These are phyloP conservation scores for Coprinellus micaceus DNA, from an alignment of 768 basidiomycete species.

Conservation along the genomic window DNA sequence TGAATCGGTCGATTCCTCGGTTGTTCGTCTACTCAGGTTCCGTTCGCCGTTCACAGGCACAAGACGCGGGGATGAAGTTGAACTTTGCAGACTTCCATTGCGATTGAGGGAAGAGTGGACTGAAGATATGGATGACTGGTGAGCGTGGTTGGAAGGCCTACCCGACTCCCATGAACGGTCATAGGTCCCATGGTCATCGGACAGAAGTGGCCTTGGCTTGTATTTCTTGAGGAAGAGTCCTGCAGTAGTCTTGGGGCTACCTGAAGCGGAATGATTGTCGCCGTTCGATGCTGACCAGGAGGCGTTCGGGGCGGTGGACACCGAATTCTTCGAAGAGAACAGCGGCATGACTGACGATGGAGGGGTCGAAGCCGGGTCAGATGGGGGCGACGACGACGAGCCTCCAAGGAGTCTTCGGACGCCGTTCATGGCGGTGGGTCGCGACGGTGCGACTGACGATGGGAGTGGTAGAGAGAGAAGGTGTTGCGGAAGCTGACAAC, in stretches of 20 bases:
- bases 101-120: background rate
- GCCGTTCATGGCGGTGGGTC: slow-evolving; percentile 53
- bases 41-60: slow-evolving; percentile 29
- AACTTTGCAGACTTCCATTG: background rate
- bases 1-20: slow-evolving; percentile 27
- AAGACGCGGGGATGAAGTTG: slow-evolving; percentile 5
- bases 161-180: background rate
- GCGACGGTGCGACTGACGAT: slow-evolving; percentile 3
- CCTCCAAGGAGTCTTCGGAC: slow-evolving; percentile 62
- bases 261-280: slow-evolving; percentile 4
- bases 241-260: slow-evolving; percentile 38
- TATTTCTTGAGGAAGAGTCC: slow-evolving; percentile 54
- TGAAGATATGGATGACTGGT: background rate
- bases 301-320: background rate
- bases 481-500: background rate
- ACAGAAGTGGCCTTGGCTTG: slow-evolving; percentile 29
- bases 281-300: slow-evolving; percentile 2
- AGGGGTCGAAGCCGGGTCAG: slow-evolving; percentile 37
- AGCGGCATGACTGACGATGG: slow-evolving; percentile 14
- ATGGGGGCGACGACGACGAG: slow-evolving; percentile 35
- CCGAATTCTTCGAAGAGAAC: slow-evolving; percentile 3
- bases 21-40: slow-evolving; percentile 29
- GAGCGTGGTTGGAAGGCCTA: slow-evolving; percentile 1
- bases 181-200: slow-evolving; percentile 20
- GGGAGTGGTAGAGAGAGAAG: background rate